Percentiles rank a stretch among this genome's conserved stretches.
Evolutionary conservation across 2,329 filamentous ascomycete species (phyloP).

Genomic region (Trichoderma sp.): DNA sequence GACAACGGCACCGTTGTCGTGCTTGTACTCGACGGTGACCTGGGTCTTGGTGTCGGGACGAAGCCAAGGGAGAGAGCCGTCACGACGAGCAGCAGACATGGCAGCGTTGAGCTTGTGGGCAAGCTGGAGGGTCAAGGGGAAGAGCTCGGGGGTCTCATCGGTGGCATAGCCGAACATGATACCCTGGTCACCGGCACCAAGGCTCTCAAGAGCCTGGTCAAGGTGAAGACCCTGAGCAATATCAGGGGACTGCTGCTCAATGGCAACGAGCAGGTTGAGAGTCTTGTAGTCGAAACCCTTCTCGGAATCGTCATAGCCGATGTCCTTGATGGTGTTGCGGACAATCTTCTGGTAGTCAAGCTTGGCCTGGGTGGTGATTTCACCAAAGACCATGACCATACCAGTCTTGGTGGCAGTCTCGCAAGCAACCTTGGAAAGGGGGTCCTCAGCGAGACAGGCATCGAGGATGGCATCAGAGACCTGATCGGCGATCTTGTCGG

Average conservation of each 20-base stretch:
- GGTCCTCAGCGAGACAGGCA: constrained; percentile 91
- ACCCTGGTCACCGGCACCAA: constrained; percentile 98
- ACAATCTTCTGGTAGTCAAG: constrained; percentile 99
- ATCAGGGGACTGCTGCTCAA: constrained; percentile 98
- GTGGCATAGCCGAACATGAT: constrained; percentile 99
- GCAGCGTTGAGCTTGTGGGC: constrained; percentile 96
- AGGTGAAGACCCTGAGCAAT: constrained; percentile 99
- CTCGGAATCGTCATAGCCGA: constrained; percentile 92
- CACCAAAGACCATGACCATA: constrained; percentile 98
- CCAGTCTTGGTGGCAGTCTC: constrained; percentile 99
- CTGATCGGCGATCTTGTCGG: constrained; percentile 97
- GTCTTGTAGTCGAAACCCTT: constrained; percentile 99
- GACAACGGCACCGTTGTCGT: constrained; percentile 90
- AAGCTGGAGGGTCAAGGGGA: constrained; percentile 89
- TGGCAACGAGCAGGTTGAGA: constrained; percentile 95
- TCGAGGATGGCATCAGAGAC: constrained; percentile 98
- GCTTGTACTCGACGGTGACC: constrained; percentile 97
- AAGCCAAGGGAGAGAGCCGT: constrained; percentile 88
- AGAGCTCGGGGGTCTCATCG: constrained; percentile 96
- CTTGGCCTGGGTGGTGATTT: constrained; percentile 94
- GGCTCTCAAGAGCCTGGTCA: constrained; percentile 93
- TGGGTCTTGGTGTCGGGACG: constrained; percentile 99
- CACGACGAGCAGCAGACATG: constrained; percentile 84
- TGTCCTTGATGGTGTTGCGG: constrained; percentile 92
- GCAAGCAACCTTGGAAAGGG: constrained; percentile 97